Base-by-base conservation (phyloP, 345 rosid genomes). In the Gossypium anomalum region DNA sequence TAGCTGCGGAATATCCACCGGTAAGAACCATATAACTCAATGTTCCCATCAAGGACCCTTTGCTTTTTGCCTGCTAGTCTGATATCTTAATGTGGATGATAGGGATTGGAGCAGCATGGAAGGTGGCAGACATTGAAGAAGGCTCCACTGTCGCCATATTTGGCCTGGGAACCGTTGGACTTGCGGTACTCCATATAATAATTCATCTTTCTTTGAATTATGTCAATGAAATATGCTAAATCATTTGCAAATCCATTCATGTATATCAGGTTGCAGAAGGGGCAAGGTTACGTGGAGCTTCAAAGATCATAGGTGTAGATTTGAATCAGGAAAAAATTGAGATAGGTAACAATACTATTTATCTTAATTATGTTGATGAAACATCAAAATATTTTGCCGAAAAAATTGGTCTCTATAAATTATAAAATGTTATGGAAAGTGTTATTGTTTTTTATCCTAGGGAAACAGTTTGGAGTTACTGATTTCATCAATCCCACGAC, bases 91-190 rank as follows among this genome's bases (percentile, higher is more conserved):
- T 22, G 23, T 19, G 27, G 22, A 14, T 41, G 1, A 29, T 82
- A 92, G 93, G 95, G 25, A 9, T 89, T 9, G 97, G 93, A 72
- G 92, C 89, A 16, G 92, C 86, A 4, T 90, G 89, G 89, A 90
- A 87, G 65, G 87, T 82, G 59, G 95, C 90, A 23, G 76, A 70
- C 13, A 83, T 90, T 2, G 88, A 87, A 67, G 78, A 75, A 61
- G 95, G 87, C 34, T 86, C 92, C n/a, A 87, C 86, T 0, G 87
- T 90, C 2, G 93, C 90, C 49, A 87, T 92, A 23, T 90, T 92
- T 69, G 96, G 97, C 2, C 85, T 90, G 7, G 96, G 96, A 41
- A 84, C 82, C 11, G 87, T 90, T 47, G 93, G 96, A 20, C 91
- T 92, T n/a, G 88, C 93, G 85, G 97, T 88, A 82, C 14, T n/a